Evolutionary conservation across 441 rosid genomes (phyloP).

Genomic region (Adansonia madagascariensis): DNA sequence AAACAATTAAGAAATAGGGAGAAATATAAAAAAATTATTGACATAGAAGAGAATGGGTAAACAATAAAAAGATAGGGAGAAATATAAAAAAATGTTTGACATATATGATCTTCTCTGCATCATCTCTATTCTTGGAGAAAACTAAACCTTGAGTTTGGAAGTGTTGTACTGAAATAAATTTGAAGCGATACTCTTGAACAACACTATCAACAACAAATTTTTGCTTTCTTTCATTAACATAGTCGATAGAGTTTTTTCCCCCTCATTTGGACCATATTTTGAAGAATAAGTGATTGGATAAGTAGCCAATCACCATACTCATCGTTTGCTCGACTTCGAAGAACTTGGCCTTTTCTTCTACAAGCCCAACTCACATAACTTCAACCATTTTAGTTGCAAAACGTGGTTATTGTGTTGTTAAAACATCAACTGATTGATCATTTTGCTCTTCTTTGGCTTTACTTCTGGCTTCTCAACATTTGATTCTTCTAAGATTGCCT

Average conservation of each 20-base stretch:
- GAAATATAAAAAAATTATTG: neutral
- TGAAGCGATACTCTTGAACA: constrained; percentile 6
- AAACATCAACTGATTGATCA: neutral
- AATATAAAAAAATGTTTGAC: neutral
- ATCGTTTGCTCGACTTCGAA: neutral
- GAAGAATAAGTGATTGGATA: neutral
- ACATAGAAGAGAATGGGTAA: neutral
- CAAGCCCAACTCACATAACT: neutral
- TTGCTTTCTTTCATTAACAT: neutral
- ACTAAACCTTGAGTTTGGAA: neutral
- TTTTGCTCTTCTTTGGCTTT: neutral
- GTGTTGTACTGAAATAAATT: neutral
- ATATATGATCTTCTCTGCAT: neutral
- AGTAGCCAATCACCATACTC: neutral
- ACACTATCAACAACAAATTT: neutral
- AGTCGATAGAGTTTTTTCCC: neutral
- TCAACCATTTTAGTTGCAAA: neutral
- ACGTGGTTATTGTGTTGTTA: neutral
- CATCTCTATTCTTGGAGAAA: neutral
- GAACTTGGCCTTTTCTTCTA: neutral
- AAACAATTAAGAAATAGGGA: neutral
- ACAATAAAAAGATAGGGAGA: neutral
- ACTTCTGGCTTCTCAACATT: constrained; percentile 1
- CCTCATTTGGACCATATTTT: neutral
- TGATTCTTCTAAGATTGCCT: neutral